Base-by-base conservation (phyloP, 2,329 filamentous ascomycete genomes). In the Botrytis squamosa region DNA sequence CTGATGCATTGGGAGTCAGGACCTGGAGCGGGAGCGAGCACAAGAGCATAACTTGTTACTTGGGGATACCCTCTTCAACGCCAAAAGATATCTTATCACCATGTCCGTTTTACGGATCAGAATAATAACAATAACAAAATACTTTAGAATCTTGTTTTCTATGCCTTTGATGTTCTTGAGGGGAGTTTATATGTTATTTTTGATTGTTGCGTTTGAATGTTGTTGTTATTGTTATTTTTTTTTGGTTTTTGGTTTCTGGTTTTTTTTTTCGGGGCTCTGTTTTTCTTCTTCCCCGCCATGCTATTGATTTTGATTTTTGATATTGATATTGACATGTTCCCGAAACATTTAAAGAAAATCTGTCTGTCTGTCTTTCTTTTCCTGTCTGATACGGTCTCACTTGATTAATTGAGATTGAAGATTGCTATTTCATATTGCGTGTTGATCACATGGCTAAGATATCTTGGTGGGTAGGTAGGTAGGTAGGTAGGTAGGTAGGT, bases 31-130 rank as follows among this genome's bases (percentile, higher is more conserved):
- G n/a, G 52, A 57, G 52, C n/a, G 14, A 16, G 52, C 16, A 8
- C 52, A 12, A 29, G 66, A 57, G 49, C 36, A 68, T 57, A 33
- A 57, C 66, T 38, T 72, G n/a, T 55, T 57, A 72, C 60, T 55
- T 72, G 9, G 70, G 60, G 46, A 71, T 67, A 72, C 44, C 60
- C 44, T 67, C 57, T 57, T 68, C 49, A 42, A 52, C 22, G 38
- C 49, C 22, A 36, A 55, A n/a, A 36, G 12, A 18, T 25, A 42
- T 57, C 49, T 33, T 42, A 73, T 69, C 38, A 40, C 25, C 63
- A 46, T 57, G 36, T 68, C 20, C 49, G 4, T 57, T 57, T 42
- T 68, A 38, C 66, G 49, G 66, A 68, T 57, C 42, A 68, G 66
- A 49, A 68, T 57, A 68, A 68, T 49, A 57, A 68, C 55, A 55